These are phyloP conservation scores for Ganoderma multipileum DNA, from an alignment of 1,284 basidiomycete genomes.

Conservation along the genomic window DNA sequence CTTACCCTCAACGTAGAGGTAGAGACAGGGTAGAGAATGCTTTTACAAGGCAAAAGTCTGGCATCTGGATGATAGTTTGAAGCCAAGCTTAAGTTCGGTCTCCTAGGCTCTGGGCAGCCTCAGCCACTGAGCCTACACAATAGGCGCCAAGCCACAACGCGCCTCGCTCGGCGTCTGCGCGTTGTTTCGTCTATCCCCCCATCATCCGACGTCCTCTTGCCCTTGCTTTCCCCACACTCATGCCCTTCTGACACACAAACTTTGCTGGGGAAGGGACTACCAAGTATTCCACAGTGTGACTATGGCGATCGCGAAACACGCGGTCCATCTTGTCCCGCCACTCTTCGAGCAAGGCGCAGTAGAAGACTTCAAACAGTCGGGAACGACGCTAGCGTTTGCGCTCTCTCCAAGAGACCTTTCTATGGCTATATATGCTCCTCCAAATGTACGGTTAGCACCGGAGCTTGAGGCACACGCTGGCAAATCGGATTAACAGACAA, in stretches of 20 bases:
- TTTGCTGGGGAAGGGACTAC: too few species aligned
- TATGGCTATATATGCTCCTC: constrained; percentile 35
- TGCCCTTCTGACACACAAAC: not conserved
- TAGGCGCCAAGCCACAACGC: constrained; percentile 2
- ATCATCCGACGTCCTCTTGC: not conserved
- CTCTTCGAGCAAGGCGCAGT: constrained; percentile 32
- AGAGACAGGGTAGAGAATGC: too few species aligned
- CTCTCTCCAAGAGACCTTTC: constrained; percentile 39
- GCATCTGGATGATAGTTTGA: not conserved
- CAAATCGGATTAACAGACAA: not conserved
- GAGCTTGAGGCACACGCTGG: not conserved
- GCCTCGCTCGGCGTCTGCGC: not conserved
- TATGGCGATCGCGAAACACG: constrained; percentile 6
- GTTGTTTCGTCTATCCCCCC: not conserved
- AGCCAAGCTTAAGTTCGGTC: not conserved
- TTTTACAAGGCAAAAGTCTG: not conserved
- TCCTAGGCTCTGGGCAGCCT: too few species aligned
- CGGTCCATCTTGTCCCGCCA: constrained; percentile 34
- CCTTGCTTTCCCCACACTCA: too few species aligned
- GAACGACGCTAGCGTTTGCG: constrained; percentile 31
- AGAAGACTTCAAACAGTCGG: constrained; percentile 35
- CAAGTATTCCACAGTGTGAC: too few species aligned
- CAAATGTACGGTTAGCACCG: constrained; percentile 28
- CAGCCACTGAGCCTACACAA: too few species aligned
- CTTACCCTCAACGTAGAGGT: not conserved